Evolutionary conservation across 306 rosid genomes (phyloP).

Genomic region (Myrica gale): DNA sequence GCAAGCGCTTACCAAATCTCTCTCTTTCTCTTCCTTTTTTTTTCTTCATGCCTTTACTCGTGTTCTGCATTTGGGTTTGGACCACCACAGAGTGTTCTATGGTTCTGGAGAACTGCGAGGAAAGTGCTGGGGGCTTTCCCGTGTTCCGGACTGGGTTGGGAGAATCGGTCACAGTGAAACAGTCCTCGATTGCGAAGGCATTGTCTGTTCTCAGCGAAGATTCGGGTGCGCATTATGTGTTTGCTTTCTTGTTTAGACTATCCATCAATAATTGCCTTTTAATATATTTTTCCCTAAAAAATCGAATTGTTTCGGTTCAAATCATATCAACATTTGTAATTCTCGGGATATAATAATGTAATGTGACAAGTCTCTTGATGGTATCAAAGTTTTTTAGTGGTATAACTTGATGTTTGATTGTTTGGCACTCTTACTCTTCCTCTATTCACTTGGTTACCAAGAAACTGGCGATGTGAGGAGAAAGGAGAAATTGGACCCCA

Average conservation of each 20-base stretch:
- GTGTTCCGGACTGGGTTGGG: constrained; percentile 51
- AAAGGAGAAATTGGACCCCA: not conserved
- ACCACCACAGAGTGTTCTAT: constrained; percentile 41
- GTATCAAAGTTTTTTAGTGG: not conserved
- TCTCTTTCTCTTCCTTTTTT: not conserved
- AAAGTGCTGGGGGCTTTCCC: constrained; percentile 24
- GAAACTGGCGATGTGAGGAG: not conserved
- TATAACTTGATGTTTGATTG: not conserved
- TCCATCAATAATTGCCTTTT: too few species aligned
- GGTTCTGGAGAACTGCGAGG: constrained; percentile 33
- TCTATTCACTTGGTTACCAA: not conserved
- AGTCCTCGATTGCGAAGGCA: constrained; percentile 50
- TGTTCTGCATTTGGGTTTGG: not conserved
- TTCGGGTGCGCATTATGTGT: not conserved
- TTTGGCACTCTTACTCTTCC: too few species aligned
- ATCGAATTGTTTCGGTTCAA: not conserved
- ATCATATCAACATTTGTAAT: not conserved
- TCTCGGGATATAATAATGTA: not conserved
- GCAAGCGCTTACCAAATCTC: not conserved
- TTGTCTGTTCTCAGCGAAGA: constrained; percentile 39
- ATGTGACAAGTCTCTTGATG: not conserved
- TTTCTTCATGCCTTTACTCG: not conserved
- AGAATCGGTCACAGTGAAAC: constrained; percentile 39
- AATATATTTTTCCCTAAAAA: not conserved
- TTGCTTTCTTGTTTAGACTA: not conserved